Base-by-base conservation (phyloP, 2,329 filamentous ascomycete species). In the Ustulina deusta region DNA sequence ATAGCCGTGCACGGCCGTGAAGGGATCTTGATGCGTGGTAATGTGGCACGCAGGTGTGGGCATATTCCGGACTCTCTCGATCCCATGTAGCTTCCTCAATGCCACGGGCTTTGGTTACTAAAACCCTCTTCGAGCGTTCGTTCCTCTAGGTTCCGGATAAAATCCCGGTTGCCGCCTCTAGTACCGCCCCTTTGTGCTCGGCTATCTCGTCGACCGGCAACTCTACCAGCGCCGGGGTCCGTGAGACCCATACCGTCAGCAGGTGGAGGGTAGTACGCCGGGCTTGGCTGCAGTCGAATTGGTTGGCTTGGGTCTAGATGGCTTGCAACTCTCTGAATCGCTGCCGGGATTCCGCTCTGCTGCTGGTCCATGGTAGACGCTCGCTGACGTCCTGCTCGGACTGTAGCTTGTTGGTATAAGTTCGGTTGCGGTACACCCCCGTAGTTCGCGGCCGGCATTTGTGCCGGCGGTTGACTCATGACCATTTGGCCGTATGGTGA, bases 291-390 rank as follows among this genome's bases (percentile, higher is more conserved):
- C 64, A 98, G 82, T 57, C 96, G 89, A 75, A 99, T 98, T 0
- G 96, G 96, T 68, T 94, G 93, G 74, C 90, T 98, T 1, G 96
- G 96, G 77, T 99, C 96, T 51, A 99, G 87, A 80, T 98, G 95
- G 78, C 94, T 97, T 48, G 96, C 96, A 25, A 99, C 96, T 74
- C 96, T 88, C 80, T 99, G 96, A 66, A 99, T 93, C 2, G 94
- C 91, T 15, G 93, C 91, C 5, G 96, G 96, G 66, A 99, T 97
- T 1, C 95, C 95, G 70, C 92, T 94, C 76, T 94, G 92, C 75
- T 97, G 93, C 78, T 96, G 93, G 76, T 98, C 96, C 91, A 98
- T 97, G 3, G 96, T 99, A 51, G 94, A 96, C 46, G 96, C 94
- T 69, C 96, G 90, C 81, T 97, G 95, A 61, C 96, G 89, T 51